Conservation (phyloP, 768 basidiomycete genomes). For the Pleurotus sapidus region DNA sequence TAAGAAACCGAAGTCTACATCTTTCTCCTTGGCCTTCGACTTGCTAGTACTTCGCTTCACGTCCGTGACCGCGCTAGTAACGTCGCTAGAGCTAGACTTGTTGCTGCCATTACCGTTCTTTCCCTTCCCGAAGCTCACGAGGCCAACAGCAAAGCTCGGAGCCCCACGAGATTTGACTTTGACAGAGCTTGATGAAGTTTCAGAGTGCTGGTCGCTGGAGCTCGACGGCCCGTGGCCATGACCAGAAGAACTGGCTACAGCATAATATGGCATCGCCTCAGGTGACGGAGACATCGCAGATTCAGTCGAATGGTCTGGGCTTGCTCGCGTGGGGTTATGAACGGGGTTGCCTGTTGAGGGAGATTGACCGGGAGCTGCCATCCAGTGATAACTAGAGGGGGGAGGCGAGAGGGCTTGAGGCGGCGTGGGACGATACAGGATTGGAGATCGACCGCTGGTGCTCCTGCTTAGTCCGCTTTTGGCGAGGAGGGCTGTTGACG, state of each 20-base stretch:
- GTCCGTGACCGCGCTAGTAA: background rate
- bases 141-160: background rate
- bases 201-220: background rate
- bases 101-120: background rate
- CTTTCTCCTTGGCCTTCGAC: background rate
- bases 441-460: background rate
- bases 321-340: background rate
- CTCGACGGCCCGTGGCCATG: background rate
- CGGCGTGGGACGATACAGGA: background rate
- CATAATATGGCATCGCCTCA: background rate
- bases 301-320: slow-evolving; percentile 1
- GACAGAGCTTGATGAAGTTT: background rate
- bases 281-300: background rate
- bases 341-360: too few species aligned
- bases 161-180: background rate
- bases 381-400: slow-evolving; percentile 1
- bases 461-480: background rate
- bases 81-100: background rate
- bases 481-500: background rate
- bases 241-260: background rate
- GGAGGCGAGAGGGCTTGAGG: background rate
- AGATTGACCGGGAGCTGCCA: background rate
- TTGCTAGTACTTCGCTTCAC: background rate
- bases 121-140: background rate
- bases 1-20: slow-evolving; percentile 1